phyloP scores from a whole-genome alignment of 2,329 filamentous ascomycete genomes.

The Fonsecaea multimorphosa region DNA sequence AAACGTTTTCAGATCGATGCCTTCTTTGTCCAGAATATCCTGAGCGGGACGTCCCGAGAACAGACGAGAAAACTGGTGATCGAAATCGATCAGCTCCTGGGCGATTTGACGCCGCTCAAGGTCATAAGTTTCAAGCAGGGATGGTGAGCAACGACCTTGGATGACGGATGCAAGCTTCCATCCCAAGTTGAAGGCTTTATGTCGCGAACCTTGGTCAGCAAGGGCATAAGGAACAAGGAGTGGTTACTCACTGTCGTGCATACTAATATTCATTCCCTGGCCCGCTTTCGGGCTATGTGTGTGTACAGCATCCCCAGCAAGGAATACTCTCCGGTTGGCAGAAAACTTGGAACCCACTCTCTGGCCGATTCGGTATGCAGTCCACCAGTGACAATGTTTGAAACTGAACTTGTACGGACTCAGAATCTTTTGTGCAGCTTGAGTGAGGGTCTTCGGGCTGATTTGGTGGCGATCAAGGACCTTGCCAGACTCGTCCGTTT shows the following conservation, averaged over 20 bases:
- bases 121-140: slow-evolving; percentile 59
- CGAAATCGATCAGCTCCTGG: slow-evolving; percentile 69
- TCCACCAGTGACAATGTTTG: slow-evolving; percentile 70
- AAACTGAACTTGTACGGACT: slow-evolving; percentile 70
- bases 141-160: slow-evolving; percentile 48
- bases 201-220: too few relatives aligned
- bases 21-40: slow-evolving; percentile 64
- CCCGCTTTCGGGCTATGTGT: slow-evolving; percentile 59
- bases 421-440: slow-evolving; percentile 68
- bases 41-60: slow-evolving; percentile 64
- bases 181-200: slow-evolving; percentile 52
- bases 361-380: slow-evolving; percentile 61
- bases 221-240: too few relatives aligned
- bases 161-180: slow-evolving; percentile 63
- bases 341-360: slow-evolving; percentile 65
- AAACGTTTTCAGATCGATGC: slow-evolving; percentile 67
- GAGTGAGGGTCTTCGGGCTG: slow-evolving; percentile 67
- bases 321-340: slow-evolving; percentile 65
- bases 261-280: slow-evolving; percentile 71
- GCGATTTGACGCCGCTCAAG: slow-evolving; percentile 65
- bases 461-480: slow-evolving; percentile 65
- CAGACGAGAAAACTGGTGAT: slow-evolving; percentile 60
- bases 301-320: slow-evolving; percentile 70
- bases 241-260: too few relatives aligned
- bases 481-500: slow-evolving; percentile 45